Evolutionary conservation across 2,329 filamentous ascomycete species (phyloP).

Genomic region (Aspergillus sp.): DNA sequence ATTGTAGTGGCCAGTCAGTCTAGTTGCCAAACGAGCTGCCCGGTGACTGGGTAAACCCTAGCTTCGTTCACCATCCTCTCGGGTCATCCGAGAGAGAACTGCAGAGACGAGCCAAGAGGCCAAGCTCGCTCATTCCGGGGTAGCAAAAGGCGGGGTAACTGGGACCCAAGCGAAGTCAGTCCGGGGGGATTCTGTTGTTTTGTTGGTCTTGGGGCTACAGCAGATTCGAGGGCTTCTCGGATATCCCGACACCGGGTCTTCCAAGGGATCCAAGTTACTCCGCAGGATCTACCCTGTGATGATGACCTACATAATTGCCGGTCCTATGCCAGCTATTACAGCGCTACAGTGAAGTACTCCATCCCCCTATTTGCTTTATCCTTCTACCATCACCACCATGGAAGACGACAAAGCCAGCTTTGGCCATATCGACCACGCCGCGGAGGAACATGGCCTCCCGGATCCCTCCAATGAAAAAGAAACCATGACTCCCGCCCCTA

Average conservation of each 20-base stretch:
- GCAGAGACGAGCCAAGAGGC: too few species aligned
- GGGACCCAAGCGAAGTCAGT: neutral
- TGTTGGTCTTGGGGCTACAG: neutral
- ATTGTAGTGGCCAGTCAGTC: too few species aligned
- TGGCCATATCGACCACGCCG: slow-evolving; percentile 7
- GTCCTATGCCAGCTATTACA: neutral
- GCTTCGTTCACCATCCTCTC: too few species aligned
- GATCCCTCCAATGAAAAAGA: neutral
- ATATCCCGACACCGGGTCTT: neutral
- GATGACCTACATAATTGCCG: neutral
- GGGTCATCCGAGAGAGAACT: too few species aligned
- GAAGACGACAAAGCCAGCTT: slow-evolving; percentile 1
- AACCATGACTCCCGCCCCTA: slow-evolving; percentile 6
- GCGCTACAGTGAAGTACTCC: too few species aligned
- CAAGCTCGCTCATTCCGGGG: neutral
- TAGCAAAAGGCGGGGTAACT: neutral
- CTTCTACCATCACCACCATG: slow-evolving; percentile 1
- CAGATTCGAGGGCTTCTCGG: neutral
- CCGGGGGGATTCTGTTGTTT: neutral
- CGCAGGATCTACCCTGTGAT: neutral
- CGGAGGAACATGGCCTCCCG: slow-evolving; percentile 1
- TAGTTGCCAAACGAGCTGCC: too few species aligned
- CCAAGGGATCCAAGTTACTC: neutral
- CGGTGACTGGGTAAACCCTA: too few species aligned
- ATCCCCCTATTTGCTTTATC: neutral